Conservation (phyloP, 495 filamentous ascomycete genomes). For the Talaromyces trachyspermus region DNA sequence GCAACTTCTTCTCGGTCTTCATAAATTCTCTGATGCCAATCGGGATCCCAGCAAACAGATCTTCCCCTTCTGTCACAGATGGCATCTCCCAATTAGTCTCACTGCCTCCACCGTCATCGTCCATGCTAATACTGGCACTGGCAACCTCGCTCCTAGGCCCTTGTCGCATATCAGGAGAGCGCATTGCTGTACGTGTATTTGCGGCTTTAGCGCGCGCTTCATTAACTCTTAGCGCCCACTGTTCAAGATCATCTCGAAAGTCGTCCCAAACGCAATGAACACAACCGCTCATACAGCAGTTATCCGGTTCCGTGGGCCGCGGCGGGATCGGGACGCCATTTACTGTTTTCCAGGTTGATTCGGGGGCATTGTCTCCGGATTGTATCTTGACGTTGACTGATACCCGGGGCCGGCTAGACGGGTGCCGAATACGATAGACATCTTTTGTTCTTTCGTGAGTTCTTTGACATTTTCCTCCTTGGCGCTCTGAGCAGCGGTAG, state of each 20-base stretch:
- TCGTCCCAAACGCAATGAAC: slow-evolving; percentile 96
- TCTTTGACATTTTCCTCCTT: too few species aligned
- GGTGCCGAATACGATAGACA: slow-evolving; percentile 69
- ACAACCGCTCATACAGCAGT: slow-evolving; percentile 98
- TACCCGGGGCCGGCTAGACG: slow-evolving; percentile 64
- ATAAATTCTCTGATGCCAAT: slow-evolving; percentile 96
- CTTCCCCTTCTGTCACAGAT: slow-evolving; percentile 23
- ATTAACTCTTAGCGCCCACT: slow-evolving; percentile 58
- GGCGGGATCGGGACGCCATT: slow-evolving; percentile 80
- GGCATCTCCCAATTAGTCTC: slow-evolving; percentile 54
- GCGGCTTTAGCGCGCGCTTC: slow-evolving; percentile 44
- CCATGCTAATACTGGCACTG: slow-evolving; percentile 51
- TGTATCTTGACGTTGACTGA: slow-evolving; percentile 51
- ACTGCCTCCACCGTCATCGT: slow-evolving; percentile 75
- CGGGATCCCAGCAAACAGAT: slow-evolving; percentile 74
- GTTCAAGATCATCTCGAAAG: slow-evolving; percentile 84
- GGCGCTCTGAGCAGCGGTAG: too few species aligned
- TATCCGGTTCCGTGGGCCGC: slow-evolving; percentile 82
- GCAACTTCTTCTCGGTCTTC: slow-evolving; percentile 89
- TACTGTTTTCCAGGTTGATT: slow-evolving; percentile 47
- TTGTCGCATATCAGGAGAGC: slow-evolving; percentile 24
- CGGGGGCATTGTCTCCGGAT: slow-evolving; percentile 39
- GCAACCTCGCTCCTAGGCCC: slow-evolving; percentile 31
- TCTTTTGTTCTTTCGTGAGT: slow-evolving; percentile 32
- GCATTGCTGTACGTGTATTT: slow-evolving; percentile 15